Evolutionary conservation across 2,329 filamentous ascomycete species (phyloP), one percentile per base, ranked within the genome.

Genomic region (Mollisiaceae sp.): DNA sequence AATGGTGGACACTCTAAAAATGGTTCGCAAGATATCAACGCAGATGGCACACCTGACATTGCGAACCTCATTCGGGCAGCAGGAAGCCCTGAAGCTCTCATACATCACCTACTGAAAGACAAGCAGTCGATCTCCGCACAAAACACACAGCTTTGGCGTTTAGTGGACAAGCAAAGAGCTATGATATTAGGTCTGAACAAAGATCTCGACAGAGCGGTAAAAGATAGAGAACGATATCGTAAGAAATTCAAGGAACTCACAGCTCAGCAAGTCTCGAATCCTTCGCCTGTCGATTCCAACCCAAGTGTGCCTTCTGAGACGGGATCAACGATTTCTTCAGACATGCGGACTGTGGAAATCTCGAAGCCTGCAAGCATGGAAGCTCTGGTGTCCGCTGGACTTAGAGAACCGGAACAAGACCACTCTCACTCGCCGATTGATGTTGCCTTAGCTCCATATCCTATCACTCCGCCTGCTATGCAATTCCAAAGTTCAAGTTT

Each of bases 141-240:
- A 75, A 98, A 98, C 76, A 84, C 89, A 20, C 94, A 99, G 77
- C 81, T 99, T 73, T 99, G 95, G 95, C 90, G 93, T 59, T 81
- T 99, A 56, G 93, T 99, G 59, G 94, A 98, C 77, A 98, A 99
- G 81, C 95, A 99, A 78, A 86, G 94, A 68, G 89, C 93, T 18
- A 94, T 99, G 89, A 93, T 99, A 62, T 79, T 97, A 22, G 94
- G 94, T 8, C 83, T 99, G 68, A 97, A 98, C 75, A 97, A 95
- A 77, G 95, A 99, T 76, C 82, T 99, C 14, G 94, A 98, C 78
- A 88, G 92, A 60, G 89, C 94, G 0, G 79, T 97, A 69, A 97
- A 97, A 76, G 95, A 98, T 72, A 97, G 97, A 79, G 94, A 98
- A 71, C 90, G 91, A 72, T 98, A 98, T 76, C 89, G 92, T 73